These are phyloP conservation scores for Ophiocordyceps camponoti-floridani DNA, from an alignment of 2,329 filamentous ascomycete species.

Conservation along the genomic window DNA sequence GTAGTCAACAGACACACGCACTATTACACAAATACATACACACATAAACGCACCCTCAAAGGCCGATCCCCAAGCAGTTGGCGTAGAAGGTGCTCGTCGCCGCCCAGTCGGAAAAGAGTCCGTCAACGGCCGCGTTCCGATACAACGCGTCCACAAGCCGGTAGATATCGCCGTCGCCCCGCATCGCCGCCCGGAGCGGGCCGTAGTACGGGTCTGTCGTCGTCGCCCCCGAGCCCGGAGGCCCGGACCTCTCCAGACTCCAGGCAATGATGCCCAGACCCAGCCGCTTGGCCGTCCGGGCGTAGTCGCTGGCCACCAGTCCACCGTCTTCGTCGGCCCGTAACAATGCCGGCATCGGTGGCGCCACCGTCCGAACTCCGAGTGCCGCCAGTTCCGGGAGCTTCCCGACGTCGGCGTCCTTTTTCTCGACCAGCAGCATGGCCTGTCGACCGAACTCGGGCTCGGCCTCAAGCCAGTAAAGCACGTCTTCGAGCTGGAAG, in stretches of 20 bases:
- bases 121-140: constrained; percentile 39
- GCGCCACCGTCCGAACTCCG: constrained; percentile 23
- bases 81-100: constrained; percentile 53
- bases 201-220: constrained; percentile 36
- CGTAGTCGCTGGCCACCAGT: constrained; percentile 47
- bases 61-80: constrained; percentile 40
- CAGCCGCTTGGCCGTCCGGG: constrained; percentile 37
- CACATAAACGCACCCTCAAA: background rate
- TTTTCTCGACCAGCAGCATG: constrained; percentile 38
- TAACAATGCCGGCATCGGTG: constrained; percentile 45
- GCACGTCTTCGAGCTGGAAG: constrained; percentile 44
- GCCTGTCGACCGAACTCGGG: constrained; percentile 43
- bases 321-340: constrained; percentile 31
- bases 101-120: constrained; percentile 53
- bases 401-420: background rate
- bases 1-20: too few relatives aligned
- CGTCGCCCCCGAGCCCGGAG: constrained; percentile 23
- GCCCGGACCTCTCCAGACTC: constrained; percentile 49
- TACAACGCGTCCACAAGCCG: constrained; percentile 46
- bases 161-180: constrained; percentile 49
- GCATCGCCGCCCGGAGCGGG: constrained; percentile 32
- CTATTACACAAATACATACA: too few relatives aligned
- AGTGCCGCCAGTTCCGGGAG: background rate
- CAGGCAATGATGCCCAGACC: constrained; percentile 50
- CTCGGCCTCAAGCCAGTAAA: constrained; percentile 47